Percentiles rank a stretch among this genome's conserved stretches.
Conservation (phyloP, 2,329 filamentous ascomycete species). For the Chaetothyriales sp. region DNA sequence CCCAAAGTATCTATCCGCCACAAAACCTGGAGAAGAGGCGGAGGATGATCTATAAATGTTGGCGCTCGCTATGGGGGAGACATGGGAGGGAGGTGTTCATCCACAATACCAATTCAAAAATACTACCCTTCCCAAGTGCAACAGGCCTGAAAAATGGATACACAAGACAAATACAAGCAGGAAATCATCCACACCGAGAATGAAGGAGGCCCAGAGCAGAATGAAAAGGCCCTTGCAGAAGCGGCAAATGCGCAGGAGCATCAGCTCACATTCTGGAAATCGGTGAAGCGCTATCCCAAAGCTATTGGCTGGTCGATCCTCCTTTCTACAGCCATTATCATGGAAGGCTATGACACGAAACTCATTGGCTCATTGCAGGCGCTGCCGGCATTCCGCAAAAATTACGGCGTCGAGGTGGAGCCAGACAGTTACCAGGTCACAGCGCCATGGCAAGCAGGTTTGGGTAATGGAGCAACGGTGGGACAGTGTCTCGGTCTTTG, state of each 20-base stretch:
- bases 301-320: conserved; percentile 25
- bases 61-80: too few relatives aligned
- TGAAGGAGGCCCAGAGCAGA: too few relatives aligned
- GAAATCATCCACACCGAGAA: too few relatives aligned
- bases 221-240: too few relatives aligned
- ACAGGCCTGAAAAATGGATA: too few relatives aligned
- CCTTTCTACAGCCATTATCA: conserved; percentile 36
- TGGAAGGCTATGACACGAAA: conserved; percentile 42
- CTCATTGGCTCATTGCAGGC: conserved; percentile 39
- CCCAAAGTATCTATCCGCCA: too few relatives aligned
- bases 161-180: too few relatives aligned
- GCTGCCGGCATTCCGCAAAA: conserved; percentile 29
- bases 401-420: conserved; percentile 25
- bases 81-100: too few relatives aligned
- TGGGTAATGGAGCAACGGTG: conserved; percentile 37
- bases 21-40: too few relatives aligned
- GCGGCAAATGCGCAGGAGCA: conserved; percentile 6
- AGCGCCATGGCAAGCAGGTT: conserved; percentile 43
- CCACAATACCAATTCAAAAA: too few relatives aligned
- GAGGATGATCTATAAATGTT: too few relatives aligned
- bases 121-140: too few relatives aligned
- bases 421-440: conserved; percentile 30
- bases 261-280: conserved; percentile 11
- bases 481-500: conserved; percentile 39
- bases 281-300: conserved; percentile 16